Percentiles rank a stretch among this genome's conserved stretches.
phyloP scores from a whole-genome alignment of 2,329 filamentous ascomycete species.

The Colletotrichum agaves region DNA sequence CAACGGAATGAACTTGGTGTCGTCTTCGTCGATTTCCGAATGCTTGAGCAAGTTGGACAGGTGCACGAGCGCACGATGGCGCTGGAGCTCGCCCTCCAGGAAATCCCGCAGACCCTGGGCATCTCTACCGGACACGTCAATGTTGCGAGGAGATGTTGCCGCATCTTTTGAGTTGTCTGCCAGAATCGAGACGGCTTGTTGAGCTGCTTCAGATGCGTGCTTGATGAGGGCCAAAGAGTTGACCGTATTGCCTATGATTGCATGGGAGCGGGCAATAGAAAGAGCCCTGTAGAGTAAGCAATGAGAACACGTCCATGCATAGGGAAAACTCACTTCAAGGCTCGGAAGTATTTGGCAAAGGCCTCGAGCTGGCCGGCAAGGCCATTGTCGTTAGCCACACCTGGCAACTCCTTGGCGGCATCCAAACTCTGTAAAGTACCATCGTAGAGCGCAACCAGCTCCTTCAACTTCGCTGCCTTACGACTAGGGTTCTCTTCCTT shows the following conservation, averaged over 20 bases:
- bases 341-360: constrained; percentile 85
- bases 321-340: constrained; percentile 75
- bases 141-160: constrained; percentile 66
- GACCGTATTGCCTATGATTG: constrained; percentile 74
- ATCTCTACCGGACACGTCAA: constrained; percentile 72
- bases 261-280: constrained; percentile 86
- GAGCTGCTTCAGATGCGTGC: constrained; percentile 73
- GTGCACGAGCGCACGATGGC: constrained; percentile 86
- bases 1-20: constrained; percentile 65
- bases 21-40: constrained; percentile 53
- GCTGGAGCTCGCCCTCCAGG: constrained; percentile 78
- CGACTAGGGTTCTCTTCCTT: constrained; percentile 77
- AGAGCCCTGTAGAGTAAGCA: constrained; percentile 68
- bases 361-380: constrained; percentile 83
- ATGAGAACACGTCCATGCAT: constrained; percentile 3
- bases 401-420: constrained; percentile 87
- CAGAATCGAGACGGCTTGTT: constrained; percentile 60
- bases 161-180: constrained; percentile 40
- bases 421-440: constrained; percentile 91
- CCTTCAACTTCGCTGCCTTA: constrained; percentile 82
- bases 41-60: constrained; percentile 73
- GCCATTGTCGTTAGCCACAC: constrained; percentile 83
- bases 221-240: constrained; percentile 89
- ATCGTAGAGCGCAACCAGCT: constrained; percentile 90
- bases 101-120: constrained; percentile 68